These are phyloP conservation scores for Ilyonectria sp. DNA, from an alignment of 2,329 filamentous ascomycete genomes.

Conservation along the genomic window DNA sequence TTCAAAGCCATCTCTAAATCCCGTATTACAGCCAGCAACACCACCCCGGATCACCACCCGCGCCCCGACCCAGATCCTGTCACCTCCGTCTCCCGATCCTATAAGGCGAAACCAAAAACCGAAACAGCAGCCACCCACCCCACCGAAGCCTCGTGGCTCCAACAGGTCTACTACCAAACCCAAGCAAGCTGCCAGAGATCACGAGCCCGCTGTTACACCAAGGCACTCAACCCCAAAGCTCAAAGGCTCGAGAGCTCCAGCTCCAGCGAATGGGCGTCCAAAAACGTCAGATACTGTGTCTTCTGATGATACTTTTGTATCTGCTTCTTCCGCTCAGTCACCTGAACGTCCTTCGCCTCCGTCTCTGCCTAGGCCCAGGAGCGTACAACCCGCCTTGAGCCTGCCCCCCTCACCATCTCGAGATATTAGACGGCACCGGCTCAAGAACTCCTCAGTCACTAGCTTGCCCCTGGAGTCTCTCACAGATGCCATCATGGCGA, in stretches of 20 bases:
- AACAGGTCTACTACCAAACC: slow-evolving; percentile 37
- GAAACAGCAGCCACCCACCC: slow-evolving; percentile 54
- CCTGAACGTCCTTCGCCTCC: slow-evolving; percentile 48
- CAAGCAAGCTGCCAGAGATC: slow-evolving; percentile 26
- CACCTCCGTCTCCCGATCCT: slow-evolving; percentile 49
- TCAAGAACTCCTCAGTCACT: slow-evolving; percentile 50
- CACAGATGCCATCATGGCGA: slow-evolving; percentile 82
- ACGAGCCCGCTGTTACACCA: slow-evolving; percentile 23
- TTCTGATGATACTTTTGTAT: slow-evolving; percentile 64
- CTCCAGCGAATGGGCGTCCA: slow-evolving; percentile 33
- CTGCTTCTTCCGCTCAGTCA: slow-evolving; percentile 57
- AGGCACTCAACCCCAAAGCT: slow-evolving; percentile 33
- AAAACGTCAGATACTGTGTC: slow-evolving; percentile 52
- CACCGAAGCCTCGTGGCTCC: slow-evolving; percentile 53
- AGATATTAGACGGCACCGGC: slow-evolving; percentile 48
- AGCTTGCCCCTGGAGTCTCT: slow-evolving; percentile 74
- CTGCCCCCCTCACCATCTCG: slow-evolving; percentile 56
- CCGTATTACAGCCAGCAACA: slow-evolving; percentile 49
- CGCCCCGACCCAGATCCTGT: slow-evolving; percentile 36
- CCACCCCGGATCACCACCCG: slow-evolving; percentile 48
- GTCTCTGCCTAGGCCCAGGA: slow-evolving; percentile 32
- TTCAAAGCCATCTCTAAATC: slow-evolving; percentile 50
- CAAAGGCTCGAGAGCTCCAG: slow-evolving; percentile 29
- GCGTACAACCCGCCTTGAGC: slow-evolving; percentile 40
- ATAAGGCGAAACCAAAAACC: slow-evolving; percentile 42